Conservation (phyloP, 169 alveolate genomes). For the Plasmodium adleri region DNA sequence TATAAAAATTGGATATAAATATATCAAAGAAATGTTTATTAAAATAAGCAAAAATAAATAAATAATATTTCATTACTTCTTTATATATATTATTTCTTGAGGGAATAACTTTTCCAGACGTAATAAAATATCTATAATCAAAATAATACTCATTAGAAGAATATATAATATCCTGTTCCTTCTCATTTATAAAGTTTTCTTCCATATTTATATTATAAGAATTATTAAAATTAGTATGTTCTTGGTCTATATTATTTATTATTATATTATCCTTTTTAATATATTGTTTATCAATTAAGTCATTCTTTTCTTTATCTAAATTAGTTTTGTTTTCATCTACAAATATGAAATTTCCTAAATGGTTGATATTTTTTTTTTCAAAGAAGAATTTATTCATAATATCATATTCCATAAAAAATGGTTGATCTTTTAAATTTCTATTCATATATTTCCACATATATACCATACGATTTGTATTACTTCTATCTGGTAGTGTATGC, state of each 20-base stretch:
- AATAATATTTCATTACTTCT: slow-evolving; percentile 39
- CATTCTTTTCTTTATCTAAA: background rate
- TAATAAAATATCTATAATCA: slow-evolving; percentile 1
- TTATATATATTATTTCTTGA: background rate
- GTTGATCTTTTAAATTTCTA: background rate
- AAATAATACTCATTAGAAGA: background rate
- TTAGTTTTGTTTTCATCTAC: background rate
- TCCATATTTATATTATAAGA: background rate
- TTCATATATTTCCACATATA: background rate
- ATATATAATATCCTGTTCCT: background rate
- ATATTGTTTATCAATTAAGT: background rate
- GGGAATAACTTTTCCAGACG: background rate
- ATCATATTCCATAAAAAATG: slow-evolving; percentile 2
- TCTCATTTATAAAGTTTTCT: background rate
- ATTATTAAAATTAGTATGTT: background rate
- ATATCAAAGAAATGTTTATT: slow-evolving; percentile 39
- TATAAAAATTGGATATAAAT: slow-evolving; percentile 19
- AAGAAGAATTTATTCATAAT: slow-evolving; percentile 16
- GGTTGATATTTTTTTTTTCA: background rate
- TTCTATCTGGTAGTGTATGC: background rate
- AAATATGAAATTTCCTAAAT: slow-evolving; percentile 1
- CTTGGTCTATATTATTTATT: background rate
- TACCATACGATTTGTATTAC: background rate
- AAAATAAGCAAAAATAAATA: slow-evolving; percentile 37
- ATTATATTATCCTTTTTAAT: background rate